phyloP scores from a whole-genome alignment of 192 early-diverging fungal genomes.

The Pilaira anomala region DNA sequence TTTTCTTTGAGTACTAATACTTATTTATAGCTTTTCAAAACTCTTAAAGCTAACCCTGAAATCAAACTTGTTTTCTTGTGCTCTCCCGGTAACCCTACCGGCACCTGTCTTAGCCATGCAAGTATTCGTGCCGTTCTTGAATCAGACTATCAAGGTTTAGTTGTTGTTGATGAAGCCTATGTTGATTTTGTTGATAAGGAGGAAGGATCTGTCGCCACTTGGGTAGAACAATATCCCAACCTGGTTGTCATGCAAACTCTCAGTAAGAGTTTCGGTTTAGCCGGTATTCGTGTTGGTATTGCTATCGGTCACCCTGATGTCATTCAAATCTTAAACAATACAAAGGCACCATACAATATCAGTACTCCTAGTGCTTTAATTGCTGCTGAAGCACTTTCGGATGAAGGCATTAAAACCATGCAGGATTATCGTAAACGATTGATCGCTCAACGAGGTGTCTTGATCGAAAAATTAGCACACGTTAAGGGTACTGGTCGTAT shows the following conservation, averaged over 20 bases:
- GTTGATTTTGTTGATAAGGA: slow-evolving; percentile 85
- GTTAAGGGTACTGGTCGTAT: slow-evolving; percentile 70
- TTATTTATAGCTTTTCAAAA: slow-evolving; percentile 33
- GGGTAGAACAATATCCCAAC: slow-evolving; percentile 85
- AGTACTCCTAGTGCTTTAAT: slow-evolving; percentile 80
- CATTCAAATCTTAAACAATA: slow-evolving; percentile 90
- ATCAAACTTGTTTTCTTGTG: slow-evolving; percentile 96
- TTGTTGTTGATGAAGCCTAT: slow-evolving; percentile 98
- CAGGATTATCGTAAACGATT: slow-evolving; percentile 55
- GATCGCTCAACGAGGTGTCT: slow-evolving; percentile 57
- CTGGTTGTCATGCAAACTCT: slow-evolving; percentile 97
- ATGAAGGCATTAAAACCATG: slow-evolving; percentile 69
- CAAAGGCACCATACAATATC: slow-evolving; percentile 99
- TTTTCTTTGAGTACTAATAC: slow-evolving; percentile 14
- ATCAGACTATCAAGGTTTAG: slow-evolving; percentile 75
- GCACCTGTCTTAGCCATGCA: slow-evolving; percentile 68
- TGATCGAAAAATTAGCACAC: slow-evolving; percentile 58
- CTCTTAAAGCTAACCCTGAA: slow-evolving; percentile 61
- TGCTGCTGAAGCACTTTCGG: slow-evolving; percentile 75
- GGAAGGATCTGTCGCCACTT: slow-evolving; percentile 69
- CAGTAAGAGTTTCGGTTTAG: slow-evolving; percentile 97
- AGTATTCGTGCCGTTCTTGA: slow-evolving; percentile 70
- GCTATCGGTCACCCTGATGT: slow-evolving; percentile 76
- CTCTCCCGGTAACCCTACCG: slow-evolving; percentile 98
- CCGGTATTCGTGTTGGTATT: slow-evolving; percentile 91